These are phyloP conservation scores for Fremontodendron californicum DNA, from an alignment of 345 rosid species.

Conservation along the genomic window DNA sequence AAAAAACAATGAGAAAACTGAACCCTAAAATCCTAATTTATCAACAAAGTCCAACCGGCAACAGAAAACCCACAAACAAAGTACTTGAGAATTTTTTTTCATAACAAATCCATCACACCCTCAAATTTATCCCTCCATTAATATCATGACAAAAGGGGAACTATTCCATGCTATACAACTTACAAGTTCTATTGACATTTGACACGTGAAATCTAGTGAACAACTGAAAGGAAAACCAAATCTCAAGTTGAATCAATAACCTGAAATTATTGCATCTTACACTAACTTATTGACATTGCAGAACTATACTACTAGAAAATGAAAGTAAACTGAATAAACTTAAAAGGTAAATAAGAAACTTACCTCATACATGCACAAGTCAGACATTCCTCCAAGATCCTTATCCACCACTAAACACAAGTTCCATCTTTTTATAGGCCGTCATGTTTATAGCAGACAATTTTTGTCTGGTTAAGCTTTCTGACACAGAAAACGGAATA, in stretches of 20 bases:
- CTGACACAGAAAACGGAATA: background rate
- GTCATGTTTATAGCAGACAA: constrained; percentile 37
- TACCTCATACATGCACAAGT: constrained; percentile 65
- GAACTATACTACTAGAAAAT: background rate
- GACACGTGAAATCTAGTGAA: background rate
- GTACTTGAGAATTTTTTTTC: background rate
- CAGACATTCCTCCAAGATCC: constrained; percentile 65
- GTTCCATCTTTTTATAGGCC: constrained; percentile 31
- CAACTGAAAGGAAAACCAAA: constrained; percentile 1
- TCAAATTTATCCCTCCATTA: background rate
- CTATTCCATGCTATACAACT: background rate
- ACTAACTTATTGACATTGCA: background rate
- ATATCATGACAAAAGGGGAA: background rate
- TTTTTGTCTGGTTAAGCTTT: constrained; percentile 29
- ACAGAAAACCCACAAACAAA: background rate
- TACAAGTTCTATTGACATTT: background rate
- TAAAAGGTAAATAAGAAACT: constrained; percentile 17
- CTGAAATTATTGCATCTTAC: background rate
- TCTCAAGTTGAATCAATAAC: constrained; percentile 3
- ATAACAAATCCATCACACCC: background rate
- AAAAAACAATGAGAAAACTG: background rate
- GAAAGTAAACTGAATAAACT: background rate
- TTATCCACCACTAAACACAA: constrained; percentile 52
- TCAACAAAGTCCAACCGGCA: background rate
- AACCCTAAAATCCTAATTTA: background rate